Percentiles rank a stretch among this genome's conserved stretches.
Conservation (phyloP, 1,284 basidiomycete species). For the Mycena citricolor region DNA sequence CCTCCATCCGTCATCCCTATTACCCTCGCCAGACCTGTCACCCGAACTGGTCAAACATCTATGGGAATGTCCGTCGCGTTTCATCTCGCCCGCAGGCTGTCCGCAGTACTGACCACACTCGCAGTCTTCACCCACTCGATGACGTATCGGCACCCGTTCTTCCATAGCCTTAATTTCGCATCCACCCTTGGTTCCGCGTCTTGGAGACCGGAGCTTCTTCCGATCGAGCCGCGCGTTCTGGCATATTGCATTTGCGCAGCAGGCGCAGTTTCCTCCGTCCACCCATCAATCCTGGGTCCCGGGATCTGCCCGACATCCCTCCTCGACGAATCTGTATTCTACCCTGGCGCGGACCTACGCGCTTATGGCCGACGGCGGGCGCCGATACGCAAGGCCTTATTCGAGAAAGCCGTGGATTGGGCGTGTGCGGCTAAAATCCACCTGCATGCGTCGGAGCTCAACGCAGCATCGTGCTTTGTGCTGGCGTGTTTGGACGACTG, state of each 20-base stretch:
- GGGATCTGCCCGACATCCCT: constrained; percentile 7
- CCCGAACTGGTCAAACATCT: constrained; percentile 16
- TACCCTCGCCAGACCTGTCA: constrained; percentile 1
- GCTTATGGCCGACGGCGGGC: constrained; percentile 9
- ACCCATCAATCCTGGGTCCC: constrained; percentile 8
- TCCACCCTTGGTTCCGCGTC: constrained; percentile 6
- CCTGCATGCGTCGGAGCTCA: constrained; percentile 8
- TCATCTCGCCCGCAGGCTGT: background rate
- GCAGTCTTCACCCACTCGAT: constrained; percentile 2
- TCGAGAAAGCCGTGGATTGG: constrained; percentile 1
- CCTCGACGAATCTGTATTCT: constrained; percentile 10
- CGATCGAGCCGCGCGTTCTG: constrained; percentile 5
- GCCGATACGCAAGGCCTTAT: constrained; percentile 3
- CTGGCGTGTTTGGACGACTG: constrained; percentile 6
- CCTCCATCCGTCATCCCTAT: no score
- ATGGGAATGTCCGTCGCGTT: constrained; percentile 5
- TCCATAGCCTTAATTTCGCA: background rate
- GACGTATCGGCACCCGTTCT: background rate
- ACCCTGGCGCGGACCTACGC: constrained; percentile 10
- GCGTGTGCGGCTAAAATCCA: constrained; percentile 5
- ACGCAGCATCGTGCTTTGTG: constrained; percentile 13
- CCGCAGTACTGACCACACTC: background rate
- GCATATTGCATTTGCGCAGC: constrained; percentile 11
- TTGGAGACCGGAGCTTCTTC: constrained; percentile 10
- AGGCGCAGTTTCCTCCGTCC: constrained; percentile 5